Conservation (phyloP, 768 basidiomycete species). For the Pleurotus eryngii region DNA sequence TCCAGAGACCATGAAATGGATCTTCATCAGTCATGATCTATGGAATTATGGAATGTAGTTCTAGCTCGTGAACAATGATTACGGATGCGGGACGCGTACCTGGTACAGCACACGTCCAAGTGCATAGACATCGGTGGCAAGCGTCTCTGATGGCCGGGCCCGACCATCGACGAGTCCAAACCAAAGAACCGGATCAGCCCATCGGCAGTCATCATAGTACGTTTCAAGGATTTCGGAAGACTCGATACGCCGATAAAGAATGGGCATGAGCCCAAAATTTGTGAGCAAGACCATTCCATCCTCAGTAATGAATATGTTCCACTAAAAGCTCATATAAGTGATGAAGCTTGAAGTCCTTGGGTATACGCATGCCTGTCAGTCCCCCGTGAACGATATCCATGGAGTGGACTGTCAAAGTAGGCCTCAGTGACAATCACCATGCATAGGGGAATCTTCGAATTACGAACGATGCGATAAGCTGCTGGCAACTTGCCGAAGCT, state of each 20-base stretch:
- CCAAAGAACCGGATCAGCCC: slow-evolving; percentile 5
- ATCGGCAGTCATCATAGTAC: background rate
- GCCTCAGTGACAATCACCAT: background rate
- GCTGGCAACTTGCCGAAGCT: background rate
- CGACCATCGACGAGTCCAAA: background rate
- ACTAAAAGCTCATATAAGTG: no score
- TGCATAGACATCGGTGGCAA: slow-evolving; percentile 1
- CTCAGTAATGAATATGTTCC: slow-evolving; percentile 2
- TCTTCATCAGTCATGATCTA: background rate
- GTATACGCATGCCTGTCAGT: slow-evolving; percentile 2
- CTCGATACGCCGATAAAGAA: background rate
- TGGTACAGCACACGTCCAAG: slow-evolving; percentile 4
- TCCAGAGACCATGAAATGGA: background rate
- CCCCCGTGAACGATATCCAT: slow-evolving; percentile 5
- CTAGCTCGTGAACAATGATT: background rate
- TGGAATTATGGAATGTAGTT: background rate
- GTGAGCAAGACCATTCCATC: background rate
- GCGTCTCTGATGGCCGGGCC: background rate
- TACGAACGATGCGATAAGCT: background rate
- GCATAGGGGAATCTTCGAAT: no score
- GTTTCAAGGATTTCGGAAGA: background rate
- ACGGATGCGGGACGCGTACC: no score
- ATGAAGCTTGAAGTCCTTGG: no score
- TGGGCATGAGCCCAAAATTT: slow-evolving; percentile 7
- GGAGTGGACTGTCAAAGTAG: slow-evolving; percentile 2